Percentiles rank a stretch among this genome's conserved stretches.
phyloP scores from a whole-genome alignment of 306 rosid genomes.

The Ochetophila trinervis region DNA sequence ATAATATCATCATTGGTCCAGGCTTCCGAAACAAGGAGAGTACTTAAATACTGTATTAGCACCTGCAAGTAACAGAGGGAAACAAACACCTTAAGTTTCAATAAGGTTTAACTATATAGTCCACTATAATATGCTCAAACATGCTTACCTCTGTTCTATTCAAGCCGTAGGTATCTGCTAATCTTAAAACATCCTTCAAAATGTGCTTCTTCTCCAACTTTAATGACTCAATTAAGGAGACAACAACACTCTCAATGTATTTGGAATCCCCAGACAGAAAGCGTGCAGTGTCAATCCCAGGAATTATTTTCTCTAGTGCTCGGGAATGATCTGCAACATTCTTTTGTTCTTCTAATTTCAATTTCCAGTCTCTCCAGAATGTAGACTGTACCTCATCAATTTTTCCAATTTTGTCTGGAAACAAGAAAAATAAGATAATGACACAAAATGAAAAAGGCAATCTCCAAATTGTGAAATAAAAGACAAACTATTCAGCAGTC shows the following conservation, averaged over 20 bases:
- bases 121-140: conserved; percentile 23
- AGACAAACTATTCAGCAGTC: background rate
- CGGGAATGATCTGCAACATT: conserved; percentile 77
- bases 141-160: conserved; percentile 63
- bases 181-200: conserved; percentile 65
- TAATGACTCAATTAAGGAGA: conserved; percentile 73
- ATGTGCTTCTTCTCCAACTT: conserved; percentile 71
- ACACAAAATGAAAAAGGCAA: conserved; percentile 12
- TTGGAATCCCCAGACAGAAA: conserved; percentile 74
- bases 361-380: conserved; percentile 98
- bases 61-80: conserved; percentile 61
- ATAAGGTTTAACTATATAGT: conserved; percentile 14
- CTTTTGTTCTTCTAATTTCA: conserved; percentile 85
- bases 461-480: conserved; percentile 5
- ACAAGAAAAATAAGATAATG: conserved; percentile 8
- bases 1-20: conserved; percentile 87
- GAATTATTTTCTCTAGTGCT: conserved; percentile 70
- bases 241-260: conserved; percentile 63
- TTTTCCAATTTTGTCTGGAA: conserved; percentile 66
- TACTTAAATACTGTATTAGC: conserved; percentile 56
- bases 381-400: conserved; percentile 78
- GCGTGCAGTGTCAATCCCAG: conserved; percentile 85
- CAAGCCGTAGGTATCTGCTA: conserved; percentile 79
- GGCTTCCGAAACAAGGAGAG: conserved; percentile 77
- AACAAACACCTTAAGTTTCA: conserved; percentile 10